Evolutionary conservation across 192 early-diverging fungal species (phyloP).

Genomic region (Coemansia sp.): DNA sequence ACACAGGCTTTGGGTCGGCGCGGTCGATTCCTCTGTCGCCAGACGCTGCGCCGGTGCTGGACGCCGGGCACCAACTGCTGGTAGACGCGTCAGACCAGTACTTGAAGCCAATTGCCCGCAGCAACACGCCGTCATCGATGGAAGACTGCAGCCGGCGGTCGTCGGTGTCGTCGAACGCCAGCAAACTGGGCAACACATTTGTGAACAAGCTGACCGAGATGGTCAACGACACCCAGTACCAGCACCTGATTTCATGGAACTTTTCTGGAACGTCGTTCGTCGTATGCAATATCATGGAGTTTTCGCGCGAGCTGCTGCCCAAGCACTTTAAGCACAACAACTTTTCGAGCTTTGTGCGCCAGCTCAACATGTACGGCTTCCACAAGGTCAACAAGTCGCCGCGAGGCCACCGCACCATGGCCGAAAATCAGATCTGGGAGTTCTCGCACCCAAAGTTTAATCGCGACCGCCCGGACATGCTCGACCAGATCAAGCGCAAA

Average conservation of each 20-base stretch:
- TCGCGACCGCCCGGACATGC: conserved; percentile 70
- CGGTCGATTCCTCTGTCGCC: conserved; percentile 48
- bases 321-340: conserved; percentile 96
- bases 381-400: conserved; percentile 93
- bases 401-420: conserved; percentile 75
- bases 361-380: conserved; percentile 86
- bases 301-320: conserved; percentile 84
- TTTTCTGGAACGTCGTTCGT: conserved; percentile 85
- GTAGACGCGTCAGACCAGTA: conserved; percentile 55
- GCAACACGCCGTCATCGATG: conserved; percentile 52
- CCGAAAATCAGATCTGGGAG: conserved; percentile 91
- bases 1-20: conserved; percentile 26
- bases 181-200: conserved; percentile 58
- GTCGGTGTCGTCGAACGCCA: conserved; percentile 47
- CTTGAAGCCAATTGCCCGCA: conserved; percentile 51
- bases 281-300: conserved; percentile 88
- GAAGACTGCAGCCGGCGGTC: conserved; percentile 45
- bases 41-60: conserved; percentile 36
- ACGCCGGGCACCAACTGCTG: conserved; percentile 41
- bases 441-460: conserved; percentile 83
- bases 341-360: conserved; percentile 86
- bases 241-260: conserved; percentile 89
- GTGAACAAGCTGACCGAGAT: conserved; percentile 70
- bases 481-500: conserved; percentile 92
- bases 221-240: conserved; percentile 82